Conservation (phyloP, 169 alveolate species). For the Plasmodium malariae region DNA sequence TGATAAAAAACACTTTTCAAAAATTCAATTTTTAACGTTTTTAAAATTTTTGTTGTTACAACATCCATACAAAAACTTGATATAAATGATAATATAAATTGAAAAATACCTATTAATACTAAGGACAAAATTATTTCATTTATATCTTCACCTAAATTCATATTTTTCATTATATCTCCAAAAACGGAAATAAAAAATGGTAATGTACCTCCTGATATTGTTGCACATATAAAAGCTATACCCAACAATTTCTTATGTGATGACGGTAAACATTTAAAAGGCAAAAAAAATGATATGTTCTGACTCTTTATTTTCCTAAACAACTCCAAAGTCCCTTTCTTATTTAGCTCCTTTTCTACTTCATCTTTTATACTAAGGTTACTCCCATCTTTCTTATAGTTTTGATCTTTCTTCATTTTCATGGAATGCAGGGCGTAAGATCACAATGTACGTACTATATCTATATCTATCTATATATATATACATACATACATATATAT, state of each 20-base stretch:
- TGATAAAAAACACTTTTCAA: conserved; percentile 74
- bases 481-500: not conserved
- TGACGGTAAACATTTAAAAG: conserved; percentile 55
- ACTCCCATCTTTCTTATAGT: not conserved
- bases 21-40: conserved; percentile 55
- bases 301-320: conserved; percentile 42
- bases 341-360: conserved; percentile 67
- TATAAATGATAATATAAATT: conserved; percentile 47
- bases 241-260: conserved; percentile 26
- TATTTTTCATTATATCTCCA: conserved; percentile 47
- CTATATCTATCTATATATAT: not conserved
- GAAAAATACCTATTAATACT: conserved; percentile 47
- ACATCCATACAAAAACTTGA: conserved; percentile 59
- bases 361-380: conserved; percentile 55
- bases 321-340: conserved; percentile 32
- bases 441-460: not conserved
- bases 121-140: conserved; percentile 38
- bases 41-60: conserved; percentile 43
- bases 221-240: conserved; percentile 66
- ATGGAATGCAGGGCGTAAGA: not conserved
- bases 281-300: conserved; percentile 56
- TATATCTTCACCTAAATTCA: conserved; percentile 42
- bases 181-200: conserved; percentile 62
- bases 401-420: conserved; percentile 23
- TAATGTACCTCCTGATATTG: conserved; percentile 53